A percentile compares a stretch with the other conserved stretches of the same genome.
Evolutionary conservation across 208 protist species (phyloP).

Genomic region (Crithidia expoeki): DNA sequence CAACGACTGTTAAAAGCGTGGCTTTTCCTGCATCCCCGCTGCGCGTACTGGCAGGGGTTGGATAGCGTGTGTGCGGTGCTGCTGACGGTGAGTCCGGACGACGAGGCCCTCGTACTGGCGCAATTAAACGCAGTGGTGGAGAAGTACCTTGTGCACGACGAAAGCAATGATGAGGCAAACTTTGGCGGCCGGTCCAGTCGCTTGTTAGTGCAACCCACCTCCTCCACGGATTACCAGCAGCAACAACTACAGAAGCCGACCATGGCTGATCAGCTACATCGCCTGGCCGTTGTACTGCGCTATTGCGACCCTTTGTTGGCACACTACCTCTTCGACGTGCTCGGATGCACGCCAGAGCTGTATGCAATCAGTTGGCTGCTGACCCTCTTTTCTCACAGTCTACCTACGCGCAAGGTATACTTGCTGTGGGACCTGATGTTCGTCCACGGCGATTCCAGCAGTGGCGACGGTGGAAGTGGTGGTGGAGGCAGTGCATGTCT

Average conservation of each 20-base stretch:
- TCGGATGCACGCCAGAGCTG: conserved; percentile 88
- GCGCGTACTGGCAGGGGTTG: conserved; percentile 93
- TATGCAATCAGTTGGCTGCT: conserved; percentile 97
- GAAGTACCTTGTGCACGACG: conserved; percentile 79
- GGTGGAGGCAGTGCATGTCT: conserved; percentile 28
- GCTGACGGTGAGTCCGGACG: conserved; percentile 52
- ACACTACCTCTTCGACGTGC: conserved; percentile 74
- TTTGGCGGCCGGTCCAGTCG: conserved; percentile 14
- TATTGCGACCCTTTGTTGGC: conserved; percentile 93
- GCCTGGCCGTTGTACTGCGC: conserved; percentile 61
- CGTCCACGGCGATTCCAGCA: conserved; percentile 15
- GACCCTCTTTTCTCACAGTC: conserved; percentile 87
- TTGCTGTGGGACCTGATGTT: conserved; percentile 94
- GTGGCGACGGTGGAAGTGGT: neutral
- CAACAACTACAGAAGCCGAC: conserved; percentile 32
- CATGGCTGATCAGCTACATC: conserved; percentile 79
- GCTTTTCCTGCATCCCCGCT: conserved; percentile 47
- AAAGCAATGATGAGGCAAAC: conserved; percentile 34
- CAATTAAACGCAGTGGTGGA: conserved; percentile 83
- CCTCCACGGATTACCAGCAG: neutral
- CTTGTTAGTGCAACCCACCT: neutral
- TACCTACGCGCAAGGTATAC: conserved; percentile 90
- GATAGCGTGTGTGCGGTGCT: conserved; percentile 93
- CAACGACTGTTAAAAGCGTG: conserved; percentile 84
- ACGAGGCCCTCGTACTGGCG: conserved; percentile 85